These are phyloP conservation scores for Kwoniella sp. DNA, from an alignment of 768 basidiomycete species.

Conservation along the genomic window DNA sequence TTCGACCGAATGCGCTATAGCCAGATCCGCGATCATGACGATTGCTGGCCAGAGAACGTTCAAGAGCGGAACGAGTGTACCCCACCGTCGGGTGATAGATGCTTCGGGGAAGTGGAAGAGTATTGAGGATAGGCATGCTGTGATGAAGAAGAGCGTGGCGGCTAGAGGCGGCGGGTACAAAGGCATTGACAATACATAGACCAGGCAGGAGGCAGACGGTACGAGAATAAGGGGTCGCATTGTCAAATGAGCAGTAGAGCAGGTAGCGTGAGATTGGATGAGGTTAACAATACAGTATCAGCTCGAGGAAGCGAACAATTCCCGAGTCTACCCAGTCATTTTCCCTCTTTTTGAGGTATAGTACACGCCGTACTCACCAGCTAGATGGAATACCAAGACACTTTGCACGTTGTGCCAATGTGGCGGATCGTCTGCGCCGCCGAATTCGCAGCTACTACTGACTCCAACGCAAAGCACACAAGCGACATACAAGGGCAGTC, in stretches of 20 bases:
- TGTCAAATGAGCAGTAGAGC: background rate
- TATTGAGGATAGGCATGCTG: background rate
- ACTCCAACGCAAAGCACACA: background rate
- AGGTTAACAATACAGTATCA: too few species aligned
- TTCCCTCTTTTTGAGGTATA: background rate
- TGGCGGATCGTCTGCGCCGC: background rate
- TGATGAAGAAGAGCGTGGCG: constrained; percentile 15
- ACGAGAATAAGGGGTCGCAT: background rate
- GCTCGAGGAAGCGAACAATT: background rate
- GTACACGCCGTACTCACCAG: background rate
- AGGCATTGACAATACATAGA: background rate
- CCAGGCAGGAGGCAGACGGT: too few species aligned
- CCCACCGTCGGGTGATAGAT: background rate
- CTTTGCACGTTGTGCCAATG: background rate
- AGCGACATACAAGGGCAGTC: too few species aligned
- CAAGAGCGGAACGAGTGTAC: constrained; percentile 12
- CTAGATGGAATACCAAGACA: constrained; percentile 19
- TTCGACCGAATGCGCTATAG: constrained; percentile 11
- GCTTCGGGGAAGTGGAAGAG: constrained; percentile 21
- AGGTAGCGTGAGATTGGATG: too few species aligned
- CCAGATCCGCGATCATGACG: constrained; percentile 10
- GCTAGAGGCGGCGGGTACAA: too few species aligned
- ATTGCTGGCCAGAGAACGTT: constrained; percentile 7
- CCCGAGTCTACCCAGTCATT: background rate
- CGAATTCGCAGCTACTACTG: background rate